Conservation (phyloP, 306 rosid genomes). For the Sicyos baderoa region DNA sequence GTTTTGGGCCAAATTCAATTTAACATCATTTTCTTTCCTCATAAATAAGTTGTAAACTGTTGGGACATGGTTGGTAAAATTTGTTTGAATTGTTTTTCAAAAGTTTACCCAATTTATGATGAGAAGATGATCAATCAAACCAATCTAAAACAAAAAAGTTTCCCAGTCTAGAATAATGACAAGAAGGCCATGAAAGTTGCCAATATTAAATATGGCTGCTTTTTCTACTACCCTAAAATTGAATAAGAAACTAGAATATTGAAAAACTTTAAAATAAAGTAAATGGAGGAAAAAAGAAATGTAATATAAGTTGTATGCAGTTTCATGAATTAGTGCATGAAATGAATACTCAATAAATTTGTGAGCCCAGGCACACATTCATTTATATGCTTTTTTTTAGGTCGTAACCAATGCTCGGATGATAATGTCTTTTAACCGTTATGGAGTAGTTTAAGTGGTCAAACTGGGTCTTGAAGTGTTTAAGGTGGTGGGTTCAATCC, state of each 20-base stretch:
- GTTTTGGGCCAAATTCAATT: neutral
- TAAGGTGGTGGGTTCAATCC: too few species aligned
- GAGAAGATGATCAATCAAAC: neutral
- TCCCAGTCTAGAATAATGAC: conserved; percentile 1
- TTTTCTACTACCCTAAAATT: neutral
- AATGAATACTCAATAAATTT: conserved; percentile 14
- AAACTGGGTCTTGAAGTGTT: too few species aligned
- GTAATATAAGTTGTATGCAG: neutral
- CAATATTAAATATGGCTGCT: conserved; percentile 1
- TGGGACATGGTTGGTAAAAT: neutral
- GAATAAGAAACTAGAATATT: neutral
- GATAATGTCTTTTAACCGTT: too few species aligned
- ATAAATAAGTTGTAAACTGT: neutral
- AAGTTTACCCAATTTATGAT: neutral
- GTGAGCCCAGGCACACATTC: conserved; percentile 6
- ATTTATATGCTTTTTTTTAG: neutral
- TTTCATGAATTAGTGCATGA: neutral
- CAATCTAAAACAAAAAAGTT: neutral
- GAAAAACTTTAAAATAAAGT: neutral
- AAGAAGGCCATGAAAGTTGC: conserved; percentile 14
- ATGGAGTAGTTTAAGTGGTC: too few species aligned
- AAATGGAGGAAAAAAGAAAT: neutral
- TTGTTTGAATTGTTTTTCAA: neutral
- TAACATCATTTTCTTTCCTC: neutral
- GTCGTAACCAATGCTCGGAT: conserved; percentile 13